Conservation (phyloP, 2,329 filamentous ascomycete genomes). For the Proliferodiscus dingleyae region DNA sequence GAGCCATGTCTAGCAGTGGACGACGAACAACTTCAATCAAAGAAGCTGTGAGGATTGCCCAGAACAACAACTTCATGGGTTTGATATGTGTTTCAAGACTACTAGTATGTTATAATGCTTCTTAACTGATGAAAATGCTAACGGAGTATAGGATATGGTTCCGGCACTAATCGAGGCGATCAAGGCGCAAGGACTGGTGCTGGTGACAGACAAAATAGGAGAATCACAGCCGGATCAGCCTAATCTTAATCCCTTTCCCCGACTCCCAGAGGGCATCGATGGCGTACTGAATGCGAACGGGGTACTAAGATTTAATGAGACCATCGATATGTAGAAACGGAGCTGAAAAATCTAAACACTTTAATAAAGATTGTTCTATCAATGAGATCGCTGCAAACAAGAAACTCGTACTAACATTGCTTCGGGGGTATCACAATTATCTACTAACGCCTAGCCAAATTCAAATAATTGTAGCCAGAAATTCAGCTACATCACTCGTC, state of each 20-base stretch:
- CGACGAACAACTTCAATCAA: slow-evolving; percentile 81
- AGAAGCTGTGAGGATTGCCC: slow-evolving; percentile 86
- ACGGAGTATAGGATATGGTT: slow-evolving; percentile 72
- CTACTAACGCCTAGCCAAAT: background rate
- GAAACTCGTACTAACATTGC: background rate
- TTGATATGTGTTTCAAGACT: slow-evolving; percentile 84
- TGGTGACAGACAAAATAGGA: slow-evolving; percentile 81
- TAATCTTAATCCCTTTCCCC: slow-evolving; percentile 47
- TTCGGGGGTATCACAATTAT: background rate
- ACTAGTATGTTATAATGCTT: slow-evolving; percentile 56
- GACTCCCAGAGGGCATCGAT: slow-evolving; percentile 77
- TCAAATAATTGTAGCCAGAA: background rate
- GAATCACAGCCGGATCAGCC: slow-evolving; percentile 28
- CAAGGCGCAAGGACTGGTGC: slow-evolving; percentile 86
- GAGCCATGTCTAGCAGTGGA: slow-evolving; percentile 47
- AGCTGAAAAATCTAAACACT: background rate
- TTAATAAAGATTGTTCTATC: background rate
- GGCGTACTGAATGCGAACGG: slow-evolving; percentile 82
- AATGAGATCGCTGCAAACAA: background rate
- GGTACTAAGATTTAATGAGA: slow-evolving; percentile 88
- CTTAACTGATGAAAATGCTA: slow-evolving; percentile 12
- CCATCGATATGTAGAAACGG: slow-evolving; percentile 61
- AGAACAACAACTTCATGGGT: slow-evolving; percentile 98
- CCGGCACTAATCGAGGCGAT: slow-evolving; percentile 88
- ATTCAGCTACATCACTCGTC: background rate